Evolutionary conservation across 306 rosid species (phyloP), one percentile per base, ranked within the genome.

Genomic region (Oemleria cerasiformis): DNA sequence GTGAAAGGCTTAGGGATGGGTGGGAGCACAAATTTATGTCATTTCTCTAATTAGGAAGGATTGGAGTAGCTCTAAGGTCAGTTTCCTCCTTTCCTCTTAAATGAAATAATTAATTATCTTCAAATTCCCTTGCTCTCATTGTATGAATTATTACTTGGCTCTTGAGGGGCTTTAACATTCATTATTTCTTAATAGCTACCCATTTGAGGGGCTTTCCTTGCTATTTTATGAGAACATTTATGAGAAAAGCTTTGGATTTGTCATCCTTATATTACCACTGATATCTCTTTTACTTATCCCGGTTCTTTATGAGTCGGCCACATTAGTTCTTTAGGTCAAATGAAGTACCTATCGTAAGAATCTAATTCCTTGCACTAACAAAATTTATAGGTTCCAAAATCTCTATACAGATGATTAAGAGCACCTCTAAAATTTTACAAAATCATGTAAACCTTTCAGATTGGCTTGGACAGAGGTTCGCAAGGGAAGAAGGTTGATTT

Each of bases 381-480:
- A 16, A 58, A 30, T 58, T 58, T 25, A 30, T 58, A 58, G 16
- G 40, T 57, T 59, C 40, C 39, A 25, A 25, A 13, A 13, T 30
- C 10, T 13, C 39, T 13, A 13, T 57, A 30, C 41, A 12, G 40
- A 23, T 23, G 9, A 57, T 12, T 13, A 57, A 12, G 6, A 1
- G 40, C 17, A 13, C 19, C 63, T 57, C 63, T 57, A 55, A 55
- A 21, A 20, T 55, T 36, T 53, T 6, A 58, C 11, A 58, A 10
- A 58, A 14, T 13, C 41, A 13, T 30, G 63, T 63, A 30, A 63
- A 53, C 34, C 69, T 68, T 60, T 51, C 86, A 88, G 93, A 93
- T 93, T 82, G 97, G 98, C 8, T 56, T 93, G 82, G 98, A 93
- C 92, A 93, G 86, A 78, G 89, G 98, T 82, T 87, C 96, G 5